Base-by-base conservation (phyloP, 306 rosid genomes). In the Ceratonia siliqua region DNA sequence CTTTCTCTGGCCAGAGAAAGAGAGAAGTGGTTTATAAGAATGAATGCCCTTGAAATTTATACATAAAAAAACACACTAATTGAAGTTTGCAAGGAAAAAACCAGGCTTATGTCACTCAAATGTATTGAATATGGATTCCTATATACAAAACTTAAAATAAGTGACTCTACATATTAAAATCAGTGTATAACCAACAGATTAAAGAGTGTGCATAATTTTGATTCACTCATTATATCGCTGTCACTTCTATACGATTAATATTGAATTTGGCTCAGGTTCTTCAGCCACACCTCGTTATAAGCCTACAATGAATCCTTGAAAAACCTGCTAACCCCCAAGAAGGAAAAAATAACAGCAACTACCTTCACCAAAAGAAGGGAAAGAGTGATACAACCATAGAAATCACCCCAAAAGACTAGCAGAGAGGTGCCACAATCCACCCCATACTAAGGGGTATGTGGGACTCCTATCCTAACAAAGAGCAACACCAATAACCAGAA, bases 221-320 rank as follows among this genome's bases (percentile, higher is more conserved):
- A 58, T 57, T 62, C 58, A 0, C 25, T 53, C 54, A 54, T 14
- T 41, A 10, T 50, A 63, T 30, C 52, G 52, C 33, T 17, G 46
- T 70, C 22, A 38, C 27, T 38, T 2, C 2, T 17, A 45, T 5
- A 22, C 28, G 65, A 8, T 24, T 17, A 64, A 72, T 33, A 28
- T 4, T 28, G n/a, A n/a, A n/a, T n/a, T n/a, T n/a, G n/a, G n/a
- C n/a, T n/a, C n/a, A n/a, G n/a, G n/a, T n/a, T n/a, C n/a, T n/a
- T n/a, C n/a, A n/a, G n/a, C n/a, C n/a, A n/a, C n/a, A n/a, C n/a
- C 4, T 28, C 4, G 32, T 28, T 28, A 28, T 18, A 11, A 27
- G 5, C 35, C 77, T 53, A 30, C 33, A 68, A 43, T 14, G 41
- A 75, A 54, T 68, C 25, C 62, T 57, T 22, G 3, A 59, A 52